Evolutionary conservation across 306 rosid genomes (phyloP).

Genomic region (Prunus kanzakura): DNA sequence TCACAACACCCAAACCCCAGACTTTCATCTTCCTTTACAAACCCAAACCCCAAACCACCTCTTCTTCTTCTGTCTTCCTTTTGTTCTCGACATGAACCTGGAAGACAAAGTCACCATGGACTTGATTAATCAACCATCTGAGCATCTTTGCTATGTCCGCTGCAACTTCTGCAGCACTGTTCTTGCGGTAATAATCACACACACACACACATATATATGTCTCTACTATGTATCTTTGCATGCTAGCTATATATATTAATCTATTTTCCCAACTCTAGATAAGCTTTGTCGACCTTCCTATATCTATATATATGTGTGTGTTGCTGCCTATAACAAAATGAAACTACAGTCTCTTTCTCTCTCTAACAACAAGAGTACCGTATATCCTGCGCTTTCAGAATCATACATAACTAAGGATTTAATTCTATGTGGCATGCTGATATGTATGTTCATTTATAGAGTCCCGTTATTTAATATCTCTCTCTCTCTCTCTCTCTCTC

Average conservation of each 20-base stretch:
- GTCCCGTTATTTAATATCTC: neutral
- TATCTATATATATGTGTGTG: neutral
- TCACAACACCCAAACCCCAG: constrained; percentile 34
- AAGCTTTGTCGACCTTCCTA: no score
- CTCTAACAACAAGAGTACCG: neutral
- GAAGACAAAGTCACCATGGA: constrained; percentile 77
- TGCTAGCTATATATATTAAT: neutral
- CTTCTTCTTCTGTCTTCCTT: constrained; percentile 9
- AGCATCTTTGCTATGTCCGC: constrained; percentile 91
- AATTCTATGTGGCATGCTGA: no score
- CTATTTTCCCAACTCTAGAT: neutral
- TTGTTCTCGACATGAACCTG: constrained; percentile 43
- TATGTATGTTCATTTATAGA: no score
- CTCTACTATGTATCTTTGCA: neutral
- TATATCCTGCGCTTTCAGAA: neutral
- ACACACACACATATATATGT: neutral
- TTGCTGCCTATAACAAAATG: neutral
- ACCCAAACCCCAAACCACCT: neutral
- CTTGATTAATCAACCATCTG: constrained; percentile 56
- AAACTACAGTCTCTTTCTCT: neutral
- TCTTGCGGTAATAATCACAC: constrained; percentile 58
- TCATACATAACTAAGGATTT: neutral
- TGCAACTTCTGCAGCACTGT: constrained; percentile 98
- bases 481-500: neutral
- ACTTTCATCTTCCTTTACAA: constrained; percentile 10